Base-by-base conservation (phyloP, 441 rosid species). In the Erodium texanum region DNA sequence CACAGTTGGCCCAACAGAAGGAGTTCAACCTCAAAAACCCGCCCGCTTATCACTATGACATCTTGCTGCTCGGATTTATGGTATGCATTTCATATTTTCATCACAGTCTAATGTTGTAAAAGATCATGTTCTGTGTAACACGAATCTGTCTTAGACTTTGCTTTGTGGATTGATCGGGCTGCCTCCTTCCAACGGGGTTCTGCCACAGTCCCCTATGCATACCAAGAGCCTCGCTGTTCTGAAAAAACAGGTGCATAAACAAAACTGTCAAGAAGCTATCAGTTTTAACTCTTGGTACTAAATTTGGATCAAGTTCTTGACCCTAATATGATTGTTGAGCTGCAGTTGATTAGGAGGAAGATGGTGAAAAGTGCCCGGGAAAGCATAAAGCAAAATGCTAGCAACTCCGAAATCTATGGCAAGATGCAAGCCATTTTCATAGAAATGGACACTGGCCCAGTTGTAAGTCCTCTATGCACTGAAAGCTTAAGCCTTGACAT, bases 161-260 rank as follows among this genome's bases (percentile, higher is more conserved):
- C 66, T 89, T 38, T 87, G 97, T 67, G 98, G 97, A 58, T 68
- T 93, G 72, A 81, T 88, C 70, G 97, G 98, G 61, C 84, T 93
- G 61, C 96, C 97, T 68, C 98, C 97, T 70, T 86, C 96, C 18
- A 90, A 93, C 59, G 97, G 94, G 34, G 97, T 90, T 68, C 85
- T 89, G 52, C 98, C 96, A 12, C 96, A 89, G 68, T 90, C 97
- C 45, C 95, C 97, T 38, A 87, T 89, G 97, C 97, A 93, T 79
- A 86, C 97, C 19, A 90, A 87, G 84, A 89, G 94, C 48, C 93
- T 87, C 76, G 90, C 93, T 38, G 85, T 84, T 76, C 90, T 89
- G 66, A 93, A 80, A 80, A 85, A 62, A 67, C 98, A 88, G 93
- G 96, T 88, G n/a, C 12, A 76, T n/a, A 43, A 18, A 62, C 56